Evolutionary conservation across 306 rosid species (phyloP).

Genomic region (Begonia fuchsioides): DNA sequence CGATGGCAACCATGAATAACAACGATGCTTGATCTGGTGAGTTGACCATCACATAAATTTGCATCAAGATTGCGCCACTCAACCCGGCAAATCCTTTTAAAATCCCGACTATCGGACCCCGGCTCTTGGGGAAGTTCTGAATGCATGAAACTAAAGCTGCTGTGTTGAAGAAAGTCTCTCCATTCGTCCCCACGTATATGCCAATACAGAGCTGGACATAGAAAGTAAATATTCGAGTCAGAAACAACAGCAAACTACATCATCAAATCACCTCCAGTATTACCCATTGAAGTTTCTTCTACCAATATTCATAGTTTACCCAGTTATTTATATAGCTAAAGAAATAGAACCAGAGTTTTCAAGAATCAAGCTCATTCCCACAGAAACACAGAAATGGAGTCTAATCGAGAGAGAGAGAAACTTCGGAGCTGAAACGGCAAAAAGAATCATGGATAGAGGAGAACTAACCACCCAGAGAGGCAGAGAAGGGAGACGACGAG

Average conservation of each 20-base stretch:
- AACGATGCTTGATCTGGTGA: slow-evolving; percentile 36
- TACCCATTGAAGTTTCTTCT: no score
- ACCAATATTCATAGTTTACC: no score
- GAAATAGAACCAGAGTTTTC: no score
- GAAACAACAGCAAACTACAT: no score
- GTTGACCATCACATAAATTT: slow-evolving; percentile 33
- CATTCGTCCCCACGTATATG: slow-evolving; percentile 82
- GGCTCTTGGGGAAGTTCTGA: slow-evolving; percentile 88
- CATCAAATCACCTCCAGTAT: no score
- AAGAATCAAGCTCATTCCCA: neutral
- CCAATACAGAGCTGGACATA: slow-evolving; percentile 71
- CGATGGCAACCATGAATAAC: slow-evolving; percentile 50
- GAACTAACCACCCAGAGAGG: slow-evolving; percentile 83
- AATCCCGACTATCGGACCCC: slow-evolving; percentile 91
- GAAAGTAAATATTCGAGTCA: no score
- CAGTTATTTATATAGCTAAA: no score
- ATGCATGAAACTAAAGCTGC: slow-evolving; percentile 78
- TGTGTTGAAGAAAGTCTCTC: slow-evolving; percentile 94
- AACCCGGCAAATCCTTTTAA: slow-evolving; percentile 91
- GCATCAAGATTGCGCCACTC: slow-evolving; percentile 65
- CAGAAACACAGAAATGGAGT: neutral
- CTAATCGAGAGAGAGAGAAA: neutral
- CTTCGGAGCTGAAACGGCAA: neutral
- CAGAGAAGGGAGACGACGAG: slow-evolving; percentile 32
- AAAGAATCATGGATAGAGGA: neutral